Conservation (phyloP, 108 stramenopile genomes). For the Schizochytrium sp. region DNA sequence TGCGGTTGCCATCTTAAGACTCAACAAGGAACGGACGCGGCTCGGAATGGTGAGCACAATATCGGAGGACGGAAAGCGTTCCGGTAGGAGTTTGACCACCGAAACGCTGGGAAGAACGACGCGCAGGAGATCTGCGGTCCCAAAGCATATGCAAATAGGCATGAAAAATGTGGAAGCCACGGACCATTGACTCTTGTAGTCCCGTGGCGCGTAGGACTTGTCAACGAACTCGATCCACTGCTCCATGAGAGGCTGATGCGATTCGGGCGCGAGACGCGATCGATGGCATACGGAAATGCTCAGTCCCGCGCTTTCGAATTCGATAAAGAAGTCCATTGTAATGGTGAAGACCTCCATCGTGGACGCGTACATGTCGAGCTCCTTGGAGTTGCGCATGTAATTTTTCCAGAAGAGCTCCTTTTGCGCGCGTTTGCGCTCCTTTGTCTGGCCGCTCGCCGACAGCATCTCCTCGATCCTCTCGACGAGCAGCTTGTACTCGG, state of each 20-base stretch:
- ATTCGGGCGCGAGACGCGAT: background rate
- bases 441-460: background rate
- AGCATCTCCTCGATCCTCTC: background rate
- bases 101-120: background rate
- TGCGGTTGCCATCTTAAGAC: background rate
- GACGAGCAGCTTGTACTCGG: background rate
- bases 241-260: conserved; percentile 5
- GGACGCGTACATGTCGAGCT: background rate
- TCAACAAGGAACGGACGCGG: background rate
- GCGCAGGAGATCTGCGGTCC: background rate
- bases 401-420: background rate
- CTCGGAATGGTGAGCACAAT: background rate
- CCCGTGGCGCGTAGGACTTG: background rate
- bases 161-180: background rate
- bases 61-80: background rate
- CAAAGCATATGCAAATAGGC: background rate
- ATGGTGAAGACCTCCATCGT: conserved; percentile 53
- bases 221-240: conserved; percentile 12
- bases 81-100: background rate
- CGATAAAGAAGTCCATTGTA: conserved; percentile 55
- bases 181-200: background rate
- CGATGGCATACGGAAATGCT: background rate
- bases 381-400: background rate
- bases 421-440: background rate
- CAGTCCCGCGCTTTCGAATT: conserved; percentile 39